phyloP scores from a whole-genome alignment of 2,329 filamentous ascomycete genomes.

The Rhynchosporium secalis region DNA sequence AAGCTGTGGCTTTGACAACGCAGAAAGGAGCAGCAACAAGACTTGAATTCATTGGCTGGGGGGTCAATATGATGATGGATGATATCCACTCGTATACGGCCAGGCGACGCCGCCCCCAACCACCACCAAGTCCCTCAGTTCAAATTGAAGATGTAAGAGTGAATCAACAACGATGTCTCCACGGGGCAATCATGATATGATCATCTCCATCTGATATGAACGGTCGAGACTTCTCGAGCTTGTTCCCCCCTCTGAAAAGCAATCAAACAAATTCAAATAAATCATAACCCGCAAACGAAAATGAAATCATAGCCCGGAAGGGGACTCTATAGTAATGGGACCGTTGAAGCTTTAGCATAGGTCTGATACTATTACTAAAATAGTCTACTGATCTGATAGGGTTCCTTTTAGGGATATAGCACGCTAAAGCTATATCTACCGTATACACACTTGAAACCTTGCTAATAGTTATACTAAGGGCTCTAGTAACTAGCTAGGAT shows the following conservation, averaged over 20 bases:
- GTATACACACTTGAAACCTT: no score
- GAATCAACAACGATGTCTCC: neutral
- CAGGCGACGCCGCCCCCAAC: conserved; percentile 6
- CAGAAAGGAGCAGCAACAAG: conserved; percentile 6
- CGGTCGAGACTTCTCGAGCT: neutral
- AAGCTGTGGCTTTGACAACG: conserved; percentile 21
- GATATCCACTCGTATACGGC: conserved; percentile 1
- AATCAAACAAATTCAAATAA: neutral
- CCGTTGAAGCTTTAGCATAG: no score
- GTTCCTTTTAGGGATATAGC: no score
- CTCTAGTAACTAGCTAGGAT: no score
- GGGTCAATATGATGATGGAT: neutral
- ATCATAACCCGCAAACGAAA: neutral
- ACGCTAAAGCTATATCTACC: no score
- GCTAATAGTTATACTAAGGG: no score
- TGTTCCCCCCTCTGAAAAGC: neutral
- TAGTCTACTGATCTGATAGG: no score
- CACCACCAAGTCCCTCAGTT: conserved; percentile 1
- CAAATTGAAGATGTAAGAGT: neutral
- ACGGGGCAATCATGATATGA: neutral
- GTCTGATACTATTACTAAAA: no score
- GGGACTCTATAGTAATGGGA: no score
- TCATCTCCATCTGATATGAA: neutral
- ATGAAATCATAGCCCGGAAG: neutral
- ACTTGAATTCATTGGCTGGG: conserved; percentile 3